phyloP scores from a whole-genome alignment of 768 basidiomycete genomes.

The Amanita phalloides region DNA sequence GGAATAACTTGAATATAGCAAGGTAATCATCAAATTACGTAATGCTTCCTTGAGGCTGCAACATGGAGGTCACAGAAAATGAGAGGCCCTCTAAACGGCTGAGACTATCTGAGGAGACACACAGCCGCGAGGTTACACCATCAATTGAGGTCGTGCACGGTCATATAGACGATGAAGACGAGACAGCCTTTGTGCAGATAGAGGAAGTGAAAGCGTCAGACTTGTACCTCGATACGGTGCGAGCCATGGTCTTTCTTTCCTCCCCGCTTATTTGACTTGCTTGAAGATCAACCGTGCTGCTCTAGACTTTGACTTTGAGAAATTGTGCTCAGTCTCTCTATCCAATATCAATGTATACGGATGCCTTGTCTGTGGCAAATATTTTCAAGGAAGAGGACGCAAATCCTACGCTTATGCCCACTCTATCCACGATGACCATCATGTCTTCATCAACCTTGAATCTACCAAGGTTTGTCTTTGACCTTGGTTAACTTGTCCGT shows the following conservation, averaged over 20 bases:
- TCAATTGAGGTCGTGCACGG: slow-evolving; percentile 9
- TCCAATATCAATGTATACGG: slow-evolving; percentile 97
- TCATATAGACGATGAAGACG: slow-evolving; percentile 25
- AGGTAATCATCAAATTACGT: neutral
- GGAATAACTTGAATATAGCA: neutral
- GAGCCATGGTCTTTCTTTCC: slow-evolving; percentile 17
- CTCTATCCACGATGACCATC: slow-evolving; percentile 95
- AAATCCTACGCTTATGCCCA: slow-evolving; percentile 94
- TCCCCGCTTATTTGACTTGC: slow-evolving; percentile 5
- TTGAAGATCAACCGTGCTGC: slow-evolving; percentile 77
- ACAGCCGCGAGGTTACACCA: slow-evolving; percentile 8
- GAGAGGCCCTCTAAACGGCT: slow-evolving; percentile 1
- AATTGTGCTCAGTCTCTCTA: slow-evolving; percentile 93
- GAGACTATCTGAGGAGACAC: slow-evolving; percentile 8
- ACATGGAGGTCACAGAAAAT: slow-evolving; percentile 1
- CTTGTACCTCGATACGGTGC: slow-evolving; percentile 89
- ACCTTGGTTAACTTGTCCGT: neutral
- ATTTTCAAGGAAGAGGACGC: slow-evolving; percentile 94
- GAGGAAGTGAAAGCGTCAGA: slow-evolving; percentile 55
- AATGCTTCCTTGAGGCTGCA: neutral
- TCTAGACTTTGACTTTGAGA: slow-evolving; percentile 98
- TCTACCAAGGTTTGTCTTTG: slow-evolving; percentile 64
- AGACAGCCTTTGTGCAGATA: slow-evolving; percentile 14
- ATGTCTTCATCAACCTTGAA: slow-evolving; percentile 94
- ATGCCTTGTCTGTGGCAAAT: slow-evolving; percentile 96